Evolutionary conservation across 257 asterid genomes (phyloP).

Genomic region (Ophiorrhiza pumila): DNA sequence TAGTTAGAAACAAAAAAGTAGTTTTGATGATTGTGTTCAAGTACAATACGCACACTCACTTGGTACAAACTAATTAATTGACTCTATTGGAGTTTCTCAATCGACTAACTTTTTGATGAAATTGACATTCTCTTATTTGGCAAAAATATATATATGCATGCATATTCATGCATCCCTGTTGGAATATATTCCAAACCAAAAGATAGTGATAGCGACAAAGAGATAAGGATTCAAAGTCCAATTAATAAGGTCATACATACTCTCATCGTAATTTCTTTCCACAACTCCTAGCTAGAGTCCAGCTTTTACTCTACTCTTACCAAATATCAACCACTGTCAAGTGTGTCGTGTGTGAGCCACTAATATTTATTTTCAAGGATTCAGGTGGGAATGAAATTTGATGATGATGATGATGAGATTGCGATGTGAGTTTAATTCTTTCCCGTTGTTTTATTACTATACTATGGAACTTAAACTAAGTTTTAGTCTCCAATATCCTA

Average conservation of each 20-base stretch:
- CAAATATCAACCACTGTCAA: no score
- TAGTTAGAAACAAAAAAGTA: no score
- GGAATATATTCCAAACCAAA: constrained; percentile 26
- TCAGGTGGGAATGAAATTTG: neutral
- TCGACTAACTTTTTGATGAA: constrained; percentile 45
- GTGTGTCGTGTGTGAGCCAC: no score
- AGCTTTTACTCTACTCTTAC: no score
- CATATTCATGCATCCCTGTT: neutral
- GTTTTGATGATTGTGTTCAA: neutral
- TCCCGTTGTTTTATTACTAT: neutral
- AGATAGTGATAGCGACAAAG: constrained; percentile 34
- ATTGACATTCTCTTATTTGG: constrained; percentile 43
- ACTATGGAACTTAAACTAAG: no score
- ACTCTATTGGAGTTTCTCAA: constrained; percentile 20
- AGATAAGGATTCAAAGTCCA: constrained; percentile 15
- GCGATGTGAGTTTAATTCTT: neutral
- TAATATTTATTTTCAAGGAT: no score
- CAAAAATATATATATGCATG: neutral
- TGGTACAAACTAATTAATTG: neutral
- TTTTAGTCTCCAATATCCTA: no score
- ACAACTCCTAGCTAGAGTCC: constrained; percentile 21
- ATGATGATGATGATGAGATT: neutral
- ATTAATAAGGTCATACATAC: no score
- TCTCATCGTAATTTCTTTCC: neutral
- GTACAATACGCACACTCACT: neutral